A percentile compares a stretch with the other conserved stretches of the same genome.
Evolutionary conservation across 192 early-diverging fungal genomes (phyloP).

Genomic region (Mortierella alpina): DNA sequence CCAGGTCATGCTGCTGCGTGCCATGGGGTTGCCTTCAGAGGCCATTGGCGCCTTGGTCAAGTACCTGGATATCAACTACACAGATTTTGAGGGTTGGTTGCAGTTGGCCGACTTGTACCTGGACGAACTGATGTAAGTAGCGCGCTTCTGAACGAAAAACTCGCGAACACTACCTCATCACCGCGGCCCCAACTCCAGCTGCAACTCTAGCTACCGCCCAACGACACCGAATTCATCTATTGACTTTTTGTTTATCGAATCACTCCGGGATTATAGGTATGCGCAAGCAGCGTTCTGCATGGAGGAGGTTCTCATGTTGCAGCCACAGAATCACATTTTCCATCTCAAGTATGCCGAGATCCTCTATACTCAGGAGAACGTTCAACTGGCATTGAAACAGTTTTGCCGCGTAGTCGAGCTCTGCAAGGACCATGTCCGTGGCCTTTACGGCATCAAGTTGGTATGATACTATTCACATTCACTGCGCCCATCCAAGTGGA

Average conservation of each 20-base stretch:
- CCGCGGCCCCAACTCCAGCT: neutral
- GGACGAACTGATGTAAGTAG: slow-evolving; percentile 63
- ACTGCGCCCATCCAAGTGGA: neutral
- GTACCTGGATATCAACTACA: slow-evolving; percentile 86
- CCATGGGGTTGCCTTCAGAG: slow-evolving; percentile 71
- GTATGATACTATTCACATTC: slow-evolving; percentile 28
- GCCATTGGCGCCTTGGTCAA: slow-evolving; percentile 78
- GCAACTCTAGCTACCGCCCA: neutral
- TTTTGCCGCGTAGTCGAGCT: slow-evolving; percentile 91
- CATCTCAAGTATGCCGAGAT: slow-evolving; percentile 93
- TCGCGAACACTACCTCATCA: neutral
- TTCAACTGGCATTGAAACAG: slow-evolving; percentile 83
- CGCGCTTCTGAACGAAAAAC: neutral
- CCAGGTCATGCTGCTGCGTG: slow-evolving; percentile 76
- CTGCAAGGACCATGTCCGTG: slow-evolving; percentile 85
- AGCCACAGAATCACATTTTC: slow-evolving; percentile 87
- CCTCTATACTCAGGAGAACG: slow-evolving; percentile 75
- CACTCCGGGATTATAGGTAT: slow-evolving; percentile 55
- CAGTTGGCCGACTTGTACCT: slow-evolving; percentile 85
- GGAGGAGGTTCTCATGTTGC: slow-evolving; percentile 91
- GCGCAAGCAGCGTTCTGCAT: slow-evolving; percentile 90
- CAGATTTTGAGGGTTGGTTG: slow-evolving; percentile 92
- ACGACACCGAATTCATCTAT: neutral
- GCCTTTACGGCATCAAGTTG: slow-evolving; percentile 88
- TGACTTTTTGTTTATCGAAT: no score